Conservation (phyloP, 768 basidiomycete genomes). For the Kwoniella heveanensis region DNA sequence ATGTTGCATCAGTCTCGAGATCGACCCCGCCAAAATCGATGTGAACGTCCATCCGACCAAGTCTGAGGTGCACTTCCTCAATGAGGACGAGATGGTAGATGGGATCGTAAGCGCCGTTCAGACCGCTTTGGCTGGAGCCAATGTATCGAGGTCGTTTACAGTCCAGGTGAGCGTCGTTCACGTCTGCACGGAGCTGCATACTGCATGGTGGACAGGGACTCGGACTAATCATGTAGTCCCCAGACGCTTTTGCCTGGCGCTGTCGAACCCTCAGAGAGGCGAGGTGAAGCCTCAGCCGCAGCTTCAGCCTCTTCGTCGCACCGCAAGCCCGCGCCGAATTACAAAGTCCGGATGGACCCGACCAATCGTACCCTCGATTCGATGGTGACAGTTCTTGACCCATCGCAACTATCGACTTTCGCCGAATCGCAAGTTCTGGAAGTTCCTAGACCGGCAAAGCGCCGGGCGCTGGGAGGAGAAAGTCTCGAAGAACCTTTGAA, state of each 20-base stretch:
- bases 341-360: constrained; percentile 88
- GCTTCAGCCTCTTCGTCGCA: neutral
- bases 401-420: constrained; percentile 57
- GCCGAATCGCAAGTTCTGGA: constrained; percentile 15
- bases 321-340: constrained; percentile 63
- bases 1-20: constrained; percentile 76
- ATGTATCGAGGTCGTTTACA: constrained; percentile 57
- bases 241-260: constrained; percentile 55
- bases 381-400: constrained; percentile 77
- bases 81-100: constrained; percentile 83
- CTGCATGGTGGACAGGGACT: neutral
- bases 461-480: constrained; percentile 25
- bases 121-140: constrained; percentile 61
- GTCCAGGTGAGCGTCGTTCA: constrained; percentile 55
- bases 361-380: constrained; percentile 90
- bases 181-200: neutral
- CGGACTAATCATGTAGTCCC: no score
- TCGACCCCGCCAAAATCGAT: constrained; percentile 85
- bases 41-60: constrained; percentile 99
- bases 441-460: constrained; percentile 25
- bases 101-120: constrained; percentile 74
- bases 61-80: constrained; percentile 86
- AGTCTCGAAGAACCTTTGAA: constrained; percentile 50
- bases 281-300: constrained; percentile 22
- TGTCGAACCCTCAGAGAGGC: constrained; percentile 26